Evolutionary conservation across 257 asterid genomes (phyloP), one percentile per base, ranked within the genome.

Genomic region (Mentha longifolia): DNA sequence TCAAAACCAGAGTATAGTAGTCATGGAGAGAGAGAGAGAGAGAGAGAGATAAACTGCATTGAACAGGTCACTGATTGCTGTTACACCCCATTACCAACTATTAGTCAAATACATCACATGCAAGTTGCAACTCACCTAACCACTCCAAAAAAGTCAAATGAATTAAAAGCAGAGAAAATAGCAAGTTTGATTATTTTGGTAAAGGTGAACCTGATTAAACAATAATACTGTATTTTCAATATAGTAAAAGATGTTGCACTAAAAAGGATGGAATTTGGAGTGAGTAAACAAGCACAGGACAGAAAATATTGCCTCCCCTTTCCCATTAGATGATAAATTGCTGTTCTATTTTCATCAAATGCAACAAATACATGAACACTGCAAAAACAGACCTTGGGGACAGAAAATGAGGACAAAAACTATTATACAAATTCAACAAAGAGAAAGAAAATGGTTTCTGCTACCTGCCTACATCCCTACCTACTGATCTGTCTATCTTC

Each of bases 401-500:
- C 69, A 81, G 75, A 62, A 74, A 57, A 51, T 70, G 72, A 80
- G 72, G 79, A 77, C 81, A 76, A 81, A 82, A 78, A 68, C 80
- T 86, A 87, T 73, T 54, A 73, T 80, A 90, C 92, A 87, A 5
- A 64, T 9, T 79, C 74, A 76, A 84, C 89, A 80, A 83, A 75
- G 30, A 65, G 55, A 31, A 14, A 13, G 19, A 28, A 28, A 28
- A 15, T 12, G 13, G 79, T 71, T 49, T 46, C 58, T 70, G 70
- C 87, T 84, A 78, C 94, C 86, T 87, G 86, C 95, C 91, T 76
- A 83, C 30, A 35, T 84, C 89, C 68, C 92, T 47, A 61, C 3
- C 22, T 88, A 71, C 83, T 83, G 78, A 87, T 83, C 96, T 95
- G 86, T 45, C 83, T 62, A 78, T 86, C 92, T 62, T 83, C 87